Base-by-base conservation (phyloP, 768 basidiomycete genomes). In the Lentinula edodes region DNA sequence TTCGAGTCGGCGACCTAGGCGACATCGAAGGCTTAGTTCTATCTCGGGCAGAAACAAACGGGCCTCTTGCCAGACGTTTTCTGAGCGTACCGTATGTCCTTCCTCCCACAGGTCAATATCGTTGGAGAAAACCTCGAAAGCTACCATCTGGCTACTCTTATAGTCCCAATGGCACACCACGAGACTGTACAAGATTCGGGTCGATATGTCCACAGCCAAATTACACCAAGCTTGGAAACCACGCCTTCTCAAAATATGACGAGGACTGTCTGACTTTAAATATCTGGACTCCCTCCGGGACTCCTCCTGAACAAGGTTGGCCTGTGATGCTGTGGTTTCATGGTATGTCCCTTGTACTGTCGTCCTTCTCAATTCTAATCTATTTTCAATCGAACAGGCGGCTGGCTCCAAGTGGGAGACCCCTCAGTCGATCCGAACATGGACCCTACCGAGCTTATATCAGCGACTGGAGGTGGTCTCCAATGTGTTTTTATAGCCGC, bases 271-370 rank as follows among this genome's bases (percentile, higher is more conserved):
- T 62, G 32, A 20, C 38, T 23, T 35, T 62, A 7, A 62, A 62
- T 34, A 62, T 62, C 16, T 62, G 61, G 61, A 48, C 61, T 3
- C 61, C 61, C 16, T 20, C 36, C 20, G 61, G 61, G 2, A 32
- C 42, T n/a, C 53, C 61, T 45, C 61, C 61, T 28, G 61, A 35
- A 43, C n/a, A 56, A 38, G 61, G 61, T 34, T 62, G 61, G 61
- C 61, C 61, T 5, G 61, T 62, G 16, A 56, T 62, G 61, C 18
- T 62, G 10, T 62, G 61, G 61, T 57, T 62, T 35, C 61, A 62
- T 42, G 61, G 61, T 56, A 56, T 56, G 32, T 41, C 16, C 28
- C 36, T 15, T 32, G 46, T 10, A n/a, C 15, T 23, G 8, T 10
- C 15, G 10, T 16, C 13, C 13, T 34, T 32, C 3, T 28, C 42